These are phyloP conservation scores for Kwoniella dendrophila DNA, from an alignment of 768 basidiomycete species.

Conservation along the genomic window DNA sequence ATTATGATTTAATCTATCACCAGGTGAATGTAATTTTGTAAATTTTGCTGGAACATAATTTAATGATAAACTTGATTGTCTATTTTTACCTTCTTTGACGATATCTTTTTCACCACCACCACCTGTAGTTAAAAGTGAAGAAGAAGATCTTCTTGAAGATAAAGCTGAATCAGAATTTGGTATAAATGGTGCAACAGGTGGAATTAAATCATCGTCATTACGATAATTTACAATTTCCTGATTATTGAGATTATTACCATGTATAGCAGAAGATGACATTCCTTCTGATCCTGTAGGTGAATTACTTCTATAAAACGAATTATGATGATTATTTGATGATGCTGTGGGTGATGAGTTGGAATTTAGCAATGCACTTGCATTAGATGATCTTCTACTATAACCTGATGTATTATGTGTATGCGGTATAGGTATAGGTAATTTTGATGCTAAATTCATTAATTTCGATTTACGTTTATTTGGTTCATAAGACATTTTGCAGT, in stretches of 20 bases:
- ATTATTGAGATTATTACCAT: constrained; percentile 7
- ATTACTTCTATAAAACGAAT: background rate
- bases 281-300: constrained; percentile 15
- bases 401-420: constrained; percentile 1
- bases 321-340: background rate
- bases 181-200: constrained; percentile 22
- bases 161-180: constrained; percentile 1
- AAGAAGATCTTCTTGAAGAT: constrained; percentile 25
- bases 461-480: constrained; percentile 1
- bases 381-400: constrained; percentile 2
- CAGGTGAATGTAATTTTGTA: constrained; percentile 60
- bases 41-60: constrained; percentile 81
- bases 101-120: constrained; percentile 4
- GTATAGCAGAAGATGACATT: constrained; percentile 11
- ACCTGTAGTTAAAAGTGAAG: constrained; percentile 2
- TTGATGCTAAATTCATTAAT: constrained; percentile 12
- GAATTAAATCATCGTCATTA: constrained; percentile 23
- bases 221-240: constrained; percentile 13
- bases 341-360: constrained; percentile 3
- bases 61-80: constrained; percentile 59
- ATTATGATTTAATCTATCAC: constrained; percentile 56
- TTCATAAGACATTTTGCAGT: constrained; percentile 12
- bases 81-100: constrained; percentile 11
- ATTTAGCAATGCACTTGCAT: background rate
- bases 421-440: constrained; percentile 11